Evolutionary conservation across 2,329 filamentous ascomycete genomes (phyloP).

Genomic region (Diaporthe australafricana): DNA sequence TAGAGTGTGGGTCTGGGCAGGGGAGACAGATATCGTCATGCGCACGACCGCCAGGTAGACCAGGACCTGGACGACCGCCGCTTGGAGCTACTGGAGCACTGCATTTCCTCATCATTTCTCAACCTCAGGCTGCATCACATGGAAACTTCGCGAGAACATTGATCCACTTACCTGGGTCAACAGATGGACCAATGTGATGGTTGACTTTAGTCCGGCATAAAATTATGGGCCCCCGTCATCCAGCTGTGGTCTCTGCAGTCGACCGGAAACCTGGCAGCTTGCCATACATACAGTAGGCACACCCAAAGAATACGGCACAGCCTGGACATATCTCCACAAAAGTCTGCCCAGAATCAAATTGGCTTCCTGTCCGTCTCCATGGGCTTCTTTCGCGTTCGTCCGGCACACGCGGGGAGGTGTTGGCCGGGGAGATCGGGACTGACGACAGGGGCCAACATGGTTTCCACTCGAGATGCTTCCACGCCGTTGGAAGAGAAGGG

Average conservation of each 20-base stretch:
- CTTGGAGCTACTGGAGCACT: conserved; percentile 16
- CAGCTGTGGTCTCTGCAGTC: neutral
- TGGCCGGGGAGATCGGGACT: neutral
- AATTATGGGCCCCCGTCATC: conserved; percentile 20
- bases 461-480: neutral
- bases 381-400: neutral
- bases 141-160: neutral
- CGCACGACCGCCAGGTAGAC: neutral
- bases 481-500: neutral
- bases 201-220: conserved; percentile 12
- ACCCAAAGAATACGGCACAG: neutral
- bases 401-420: neutral
- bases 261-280: neutral
- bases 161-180: conserved; percentile 6
- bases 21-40: neutral
- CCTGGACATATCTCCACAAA: neutral
- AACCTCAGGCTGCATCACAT: conserved; percentile 11
- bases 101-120: neutral
- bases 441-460: neutral
- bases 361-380: neutral
- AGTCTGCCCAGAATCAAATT: neutral
- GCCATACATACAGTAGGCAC: neutral
- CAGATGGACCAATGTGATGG: conserved; percentile 1
- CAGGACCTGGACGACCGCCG: neutral
- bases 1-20: neutral